Evolutionary conservation across 2,329 filamentous ascomycete genomes (phyloP).

Genomic region (Blastomyces gilchristii): DNA sequence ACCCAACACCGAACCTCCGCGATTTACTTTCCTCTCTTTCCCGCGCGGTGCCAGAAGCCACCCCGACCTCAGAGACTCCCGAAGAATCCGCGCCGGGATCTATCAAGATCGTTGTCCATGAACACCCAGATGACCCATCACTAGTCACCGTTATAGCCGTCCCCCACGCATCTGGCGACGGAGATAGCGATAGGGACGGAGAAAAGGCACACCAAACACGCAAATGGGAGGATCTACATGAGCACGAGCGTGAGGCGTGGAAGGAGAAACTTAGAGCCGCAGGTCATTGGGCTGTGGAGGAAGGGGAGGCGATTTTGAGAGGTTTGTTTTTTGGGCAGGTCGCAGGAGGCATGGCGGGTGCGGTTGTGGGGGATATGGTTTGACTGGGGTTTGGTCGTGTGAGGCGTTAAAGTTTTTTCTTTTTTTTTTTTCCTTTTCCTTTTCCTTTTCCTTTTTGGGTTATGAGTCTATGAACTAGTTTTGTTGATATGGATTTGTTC

Average conservation of each 20-base stretch:
- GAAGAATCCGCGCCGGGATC: slow-evolving; percentile 11
- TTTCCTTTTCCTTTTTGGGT: background rate
- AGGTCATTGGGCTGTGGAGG: slow-evolving; percentile 67
- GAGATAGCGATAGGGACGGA: background rate
- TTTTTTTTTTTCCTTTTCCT: background rate
- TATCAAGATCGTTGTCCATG: slow-evolving; percentile 10
- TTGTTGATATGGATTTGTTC: background rate
- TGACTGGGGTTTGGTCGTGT: background rate
- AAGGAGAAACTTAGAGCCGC: slow-evolving; percentile 56
- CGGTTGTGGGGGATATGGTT: background rate
- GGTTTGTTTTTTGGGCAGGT: slow-evolving; percentile 68
- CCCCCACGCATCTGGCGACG: background rate
- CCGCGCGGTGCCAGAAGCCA: slow-evolving; percentile 18
- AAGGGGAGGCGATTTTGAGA: slow-evolving; percentile 66
- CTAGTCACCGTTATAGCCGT: slow-evolving; percentile 5
- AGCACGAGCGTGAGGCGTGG: slow-evolving; percentile 57
- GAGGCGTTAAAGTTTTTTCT: background rate
- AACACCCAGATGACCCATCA: slow-evolving; percentile 8
- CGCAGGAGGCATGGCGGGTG: slow-evolving; percentile 49
- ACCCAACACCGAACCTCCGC: slow-evolving; percentile 18
- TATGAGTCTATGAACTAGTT: background rate
- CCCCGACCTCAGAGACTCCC: slow-evolving; percentile 19
- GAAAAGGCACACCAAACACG: slow-evolving; percentile 7
- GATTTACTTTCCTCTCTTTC: slow-evolving; percentile 22
- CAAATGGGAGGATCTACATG: slow-evolving; percentile 60